Percentiles rank a stretch among this genome's conserved stretches.
These are phyloP conservation scores for Hypholoma fasciculare DNA, from an alignment of 768 basidiomycete species.

Conservation along the genomic window DNA sequence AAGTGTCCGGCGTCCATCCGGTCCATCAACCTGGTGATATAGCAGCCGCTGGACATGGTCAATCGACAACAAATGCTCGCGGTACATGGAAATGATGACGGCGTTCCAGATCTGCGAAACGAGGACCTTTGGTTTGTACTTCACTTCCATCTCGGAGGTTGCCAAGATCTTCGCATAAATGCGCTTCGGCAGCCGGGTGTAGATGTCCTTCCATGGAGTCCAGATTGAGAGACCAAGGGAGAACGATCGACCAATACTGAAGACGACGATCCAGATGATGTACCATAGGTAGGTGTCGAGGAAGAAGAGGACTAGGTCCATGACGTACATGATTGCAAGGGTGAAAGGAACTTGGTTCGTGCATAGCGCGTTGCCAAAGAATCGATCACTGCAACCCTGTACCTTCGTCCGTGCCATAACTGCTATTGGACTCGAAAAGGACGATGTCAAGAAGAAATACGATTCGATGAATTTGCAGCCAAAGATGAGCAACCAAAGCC, in stretches of 20 bases:
- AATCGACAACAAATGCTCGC: conserved; percentile 96
- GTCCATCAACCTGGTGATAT: conserved; percentile 94
- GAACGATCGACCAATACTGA: conserved; percentile 90
- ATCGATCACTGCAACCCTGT: conserved; percentile 83
- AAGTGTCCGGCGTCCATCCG: conserved; percentile 86
- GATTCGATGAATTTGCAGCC: conserved; percentile 96
- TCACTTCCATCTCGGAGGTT: conserved; percentile 97
- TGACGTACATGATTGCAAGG: conserved; percentile 97
- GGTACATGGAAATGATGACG: conserved; percentile 99
- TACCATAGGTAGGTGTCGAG: conserved; percentile 99
- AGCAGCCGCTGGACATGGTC: conserved; percentile 97
- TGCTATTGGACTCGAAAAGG: conserved; percentile 94
- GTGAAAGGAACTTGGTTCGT: conserved; percentile 93
- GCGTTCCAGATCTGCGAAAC: conserved; percentile 99
- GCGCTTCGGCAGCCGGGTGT: conserved; percentile 92
- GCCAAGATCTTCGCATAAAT: conserved; percentile 98
- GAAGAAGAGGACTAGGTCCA: conserved; percentile 98
- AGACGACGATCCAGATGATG: conserved; percentile 97
- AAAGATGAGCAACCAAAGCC: conserved; percentile 91
- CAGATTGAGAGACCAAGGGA: conserved; percentile 93
- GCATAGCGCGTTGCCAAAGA: conserved; percentile 81
- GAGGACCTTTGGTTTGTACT: conserved; percentile 99
- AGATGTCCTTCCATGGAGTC: conserved; percentile 99
- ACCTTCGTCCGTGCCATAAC: conserved; percentile 97
- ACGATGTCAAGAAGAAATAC: conserved; percentile 96